Conservation (phyloP, 305 asterid species). For the Solanum chacoense region DNA sequence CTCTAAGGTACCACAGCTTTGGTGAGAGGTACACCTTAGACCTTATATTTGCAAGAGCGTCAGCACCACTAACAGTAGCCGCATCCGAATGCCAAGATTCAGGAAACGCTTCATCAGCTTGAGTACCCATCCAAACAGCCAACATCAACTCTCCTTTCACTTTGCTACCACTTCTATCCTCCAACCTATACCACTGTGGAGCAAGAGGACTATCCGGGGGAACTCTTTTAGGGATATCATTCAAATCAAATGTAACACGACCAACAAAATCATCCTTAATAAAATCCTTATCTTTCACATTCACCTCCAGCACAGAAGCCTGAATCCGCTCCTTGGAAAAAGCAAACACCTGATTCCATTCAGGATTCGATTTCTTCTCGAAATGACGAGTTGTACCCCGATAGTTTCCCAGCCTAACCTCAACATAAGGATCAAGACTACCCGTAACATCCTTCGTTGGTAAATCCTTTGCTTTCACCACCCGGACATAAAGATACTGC, state of each 20-base stretch:
- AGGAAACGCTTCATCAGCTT: conserved; percentile 22
- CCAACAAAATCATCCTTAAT: conserved; percentile 38
- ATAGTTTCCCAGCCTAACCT: conserved; percentile 18
- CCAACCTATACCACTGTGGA: conserved; percentile 26
- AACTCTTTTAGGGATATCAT: conserved; percentile 18
- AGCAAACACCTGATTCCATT: conserved; percentile 43
- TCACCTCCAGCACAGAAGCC: conserved; percentile 17
- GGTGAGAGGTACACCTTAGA: conserved; percentile 68
- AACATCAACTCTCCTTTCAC: conserved; percentile 22
- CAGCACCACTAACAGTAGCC: not conserved
- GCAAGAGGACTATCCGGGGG: conserved; percentile 32
- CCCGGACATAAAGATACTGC: conserved; percentile 54
- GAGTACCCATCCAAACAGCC: conserved; percentile 27
- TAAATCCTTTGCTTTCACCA: conserved; percentile 52
- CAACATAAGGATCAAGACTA: conserved; percentile 17
- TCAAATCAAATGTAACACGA: conserved; percentile 10
- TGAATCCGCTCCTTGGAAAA: conserved; percentile 34
- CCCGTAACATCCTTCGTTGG: conserved; percentile 12
- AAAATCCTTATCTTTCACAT: conserved; percentile 16
- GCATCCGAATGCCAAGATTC: conserved; percentile 23
- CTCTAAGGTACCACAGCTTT: conserved; percentile 69
- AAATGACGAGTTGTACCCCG: conserved; percentile 13
- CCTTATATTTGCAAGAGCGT: conserved; percentile 32
- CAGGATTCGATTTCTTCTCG: conserved; percentile 10
- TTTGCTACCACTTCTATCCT: conserved; percentile 9